Evolutionary conservation across 139 green algal species (phyloP), one percentile per base, ranked within the genome.

Genomic region (Mychonastes homosphaera): DNA sequence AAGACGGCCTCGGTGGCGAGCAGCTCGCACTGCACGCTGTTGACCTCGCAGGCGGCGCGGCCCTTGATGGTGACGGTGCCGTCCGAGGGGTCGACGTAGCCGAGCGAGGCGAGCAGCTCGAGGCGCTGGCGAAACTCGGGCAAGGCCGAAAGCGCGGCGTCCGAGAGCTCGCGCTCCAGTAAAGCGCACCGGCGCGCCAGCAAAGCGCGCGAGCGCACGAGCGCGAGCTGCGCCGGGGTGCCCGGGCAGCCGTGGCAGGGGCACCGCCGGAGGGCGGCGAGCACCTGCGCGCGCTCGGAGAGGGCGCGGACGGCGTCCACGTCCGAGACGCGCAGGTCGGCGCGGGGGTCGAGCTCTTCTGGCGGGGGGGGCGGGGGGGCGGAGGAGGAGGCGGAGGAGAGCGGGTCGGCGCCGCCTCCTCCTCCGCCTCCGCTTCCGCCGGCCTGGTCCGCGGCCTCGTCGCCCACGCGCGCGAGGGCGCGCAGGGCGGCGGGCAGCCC

Each of bases 1-100:
- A 97, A 95, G 33, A 97, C 83, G 29, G 87, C 68, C 80, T 98
- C 91, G 2, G 89, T 91, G 41, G 77, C 76, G 6, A 96, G 53
- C 44, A 98, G 79, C 79, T 96, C 89, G 61, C 95, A 83, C 72
- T 79, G 59, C 15, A 10, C 9, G 35, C 71, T 84, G 67, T 93
- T 87, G 46, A 98, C 84, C 71, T 97, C 91, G 62, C 89, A 96
- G 38, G 80, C 80, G 24, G 90, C 87, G 7, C 87, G 66, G 2
- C 87, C 89, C 71, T 94, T 84, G 24, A 97, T 64, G 24, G 84
- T 79, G 26, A 97, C 89, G 4, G 72, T 77, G 21, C 75, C 57
- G 58, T 85, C 79, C n/a, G n/a, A n/a, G 8, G 49, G 40, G 46
- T 81, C 73, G 56, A 95, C 60, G 63, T 96, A 95, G 16, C 79